These are phyloP conservation scores for Alternaria longipes DNA, from an alignment of 2,329 filamentous ascomycete genomes.

Conservation along the genomic window DNA sequence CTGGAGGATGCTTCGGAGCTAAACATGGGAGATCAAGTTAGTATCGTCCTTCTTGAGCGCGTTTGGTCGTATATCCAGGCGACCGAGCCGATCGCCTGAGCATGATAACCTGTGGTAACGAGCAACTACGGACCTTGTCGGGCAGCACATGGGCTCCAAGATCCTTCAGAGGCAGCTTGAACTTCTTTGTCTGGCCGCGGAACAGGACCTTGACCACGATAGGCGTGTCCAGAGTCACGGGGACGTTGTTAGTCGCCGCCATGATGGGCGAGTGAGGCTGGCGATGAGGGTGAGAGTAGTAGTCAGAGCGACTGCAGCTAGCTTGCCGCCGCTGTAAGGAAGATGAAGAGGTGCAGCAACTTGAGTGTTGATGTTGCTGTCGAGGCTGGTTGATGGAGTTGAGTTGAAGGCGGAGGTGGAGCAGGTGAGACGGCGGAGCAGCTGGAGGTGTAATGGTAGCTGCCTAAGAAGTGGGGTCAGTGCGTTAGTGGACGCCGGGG, in stretches of 20 bases:
- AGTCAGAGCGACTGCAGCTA: slow-evolving; percentile 19
- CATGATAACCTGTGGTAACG: neutral
- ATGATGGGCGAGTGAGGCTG: slow-evolving; percentile 47
- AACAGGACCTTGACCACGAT: slow-evolving; percentile 88
- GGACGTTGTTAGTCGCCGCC: slow-evolving; percentile 52
- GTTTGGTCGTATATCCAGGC: neutral
- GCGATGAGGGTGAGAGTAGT: slow-evolving; percentile 35
- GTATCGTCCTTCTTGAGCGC: slow-evolving; percentile 10
- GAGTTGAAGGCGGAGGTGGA: slow-evolving; percentile 22
- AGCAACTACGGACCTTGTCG: slow-evolving; percentile 74
- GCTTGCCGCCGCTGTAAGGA: slow-evolving; percentile 11
- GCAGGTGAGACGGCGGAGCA: slow-evolving; percentile 25
- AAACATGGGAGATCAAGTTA: slow-evolving; percentile 21
- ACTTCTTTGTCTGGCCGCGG: slow-evolving; percentile 78
- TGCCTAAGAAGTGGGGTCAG: slow-evolving; percentile 30
- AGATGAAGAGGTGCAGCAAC: slow-evolving; percentile 13
- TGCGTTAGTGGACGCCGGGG: slow-evolving; percentile 14
- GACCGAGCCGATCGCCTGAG: neutral
- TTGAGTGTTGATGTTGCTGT: slow-evolving; percentile 5
- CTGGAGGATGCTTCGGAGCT: slow-evolving; percentile 71
- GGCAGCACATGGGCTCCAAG: slow-evolving; percentile 78
- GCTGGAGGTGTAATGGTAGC: slow-evolving; percentile 26
- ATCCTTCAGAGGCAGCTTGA: slow-evolving; percentile 90
- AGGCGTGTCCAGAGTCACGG: slow-evolving; percentile 71
- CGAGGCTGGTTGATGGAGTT: slow-evolving; percentile 14